A percentile compares a stretch with the other conserved stretches of the same genome.
phyloP scores from a whole-genome alignment of 495 filamentous ascomycete genomes.

The Xylaria cubensis region DNA sequence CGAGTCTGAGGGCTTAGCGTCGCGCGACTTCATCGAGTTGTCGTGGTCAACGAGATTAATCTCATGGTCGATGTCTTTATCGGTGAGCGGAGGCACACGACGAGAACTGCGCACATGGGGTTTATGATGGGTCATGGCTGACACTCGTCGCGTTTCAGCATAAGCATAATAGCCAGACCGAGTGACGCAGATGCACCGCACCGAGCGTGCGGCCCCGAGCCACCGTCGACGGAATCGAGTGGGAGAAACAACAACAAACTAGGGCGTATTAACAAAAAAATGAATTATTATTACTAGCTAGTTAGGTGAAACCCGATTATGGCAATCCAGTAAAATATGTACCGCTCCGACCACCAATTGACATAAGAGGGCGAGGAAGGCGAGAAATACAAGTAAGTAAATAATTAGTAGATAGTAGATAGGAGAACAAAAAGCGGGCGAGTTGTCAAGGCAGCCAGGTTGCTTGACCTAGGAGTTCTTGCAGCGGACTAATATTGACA shows the following conservation, averaged over 20 bases:
- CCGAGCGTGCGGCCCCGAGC: not conserved
- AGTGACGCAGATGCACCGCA: slow-evolving; percentile 23
- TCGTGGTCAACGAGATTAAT: slow-evolving; percentile 63
- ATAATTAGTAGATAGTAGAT: not conserved
- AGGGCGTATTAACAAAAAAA: not conserved
- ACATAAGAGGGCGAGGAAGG: not conserved
- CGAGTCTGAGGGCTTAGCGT: slow-evolving; percentile 30
- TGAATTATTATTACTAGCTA: not conserved
- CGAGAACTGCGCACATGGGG: slow-evolving; percentile 53
- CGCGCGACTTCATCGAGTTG: slow-evolving; percentile 26
- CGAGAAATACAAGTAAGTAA: not conserved
- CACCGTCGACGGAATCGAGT: not conserved
- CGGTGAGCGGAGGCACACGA: slow-evolving; percentile 55
- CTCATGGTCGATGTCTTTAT: slow-evolving; percentile 66
- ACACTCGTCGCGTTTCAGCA: slow-evolving; percentile 15
- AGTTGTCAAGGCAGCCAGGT: slow-evolving; percentile 8
- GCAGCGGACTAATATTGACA: no score
- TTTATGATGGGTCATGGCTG: slow-evolving; percentile 52
- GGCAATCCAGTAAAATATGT: not conserved
- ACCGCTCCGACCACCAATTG: slow-evolving; percentile 1
- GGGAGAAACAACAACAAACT: not conserved
- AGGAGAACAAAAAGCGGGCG: slow-evolving; percentile 1
- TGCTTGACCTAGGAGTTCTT: not conserved
- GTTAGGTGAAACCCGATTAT: not conserved
- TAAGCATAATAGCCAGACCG: slow-evolving; percentile 16